phyloP scores from a whole-genome alignment of 495 filamentous ascomycete genomes.

The Oidiodendron maius region DNA sequence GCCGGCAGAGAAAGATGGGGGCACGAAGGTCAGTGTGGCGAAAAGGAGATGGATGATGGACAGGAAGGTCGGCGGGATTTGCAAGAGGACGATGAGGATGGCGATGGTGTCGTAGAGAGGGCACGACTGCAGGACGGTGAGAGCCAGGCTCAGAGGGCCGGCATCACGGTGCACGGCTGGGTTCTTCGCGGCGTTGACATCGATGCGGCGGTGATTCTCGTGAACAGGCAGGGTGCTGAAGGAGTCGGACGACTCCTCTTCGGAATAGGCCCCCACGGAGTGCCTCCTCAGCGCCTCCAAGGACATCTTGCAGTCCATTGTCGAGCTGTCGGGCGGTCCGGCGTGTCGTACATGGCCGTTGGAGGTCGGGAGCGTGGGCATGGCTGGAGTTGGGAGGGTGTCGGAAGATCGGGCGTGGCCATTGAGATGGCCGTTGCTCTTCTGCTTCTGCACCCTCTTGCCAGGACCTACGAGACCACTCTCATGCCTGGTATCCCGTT shows the following conservation, averaged over 20 bases:
- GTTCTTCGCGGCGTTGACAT: constrained; percentile 62
- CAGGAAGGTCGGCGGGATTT: constrained; percentile 87
- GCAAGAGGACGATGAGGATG: constrained; percentile 94
- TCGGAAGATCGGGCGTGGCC: constrained; percentile 23
- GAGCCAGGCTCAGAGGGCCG: constrained; percentile 63
- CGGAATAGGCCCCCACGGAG: constrained; percentile 45
- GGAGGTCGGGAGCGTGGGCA: constrained; percentile 27
- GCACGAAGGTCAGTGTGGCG: constrained; percentile 88
- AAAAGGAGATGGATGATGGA: constrained; percentile 91
- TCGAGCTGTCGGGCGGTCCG: constrained; percentile 24
- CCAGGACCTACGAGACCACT: constrained; percentile 81
- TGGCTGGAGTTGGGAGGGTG: constrained; percentile 25
- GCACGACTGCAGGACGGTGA: constrained; percentile 85
- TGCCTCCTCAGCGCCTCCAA: constrained; percentile 33
- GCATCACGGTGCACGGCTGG: constrained; percentile 54
- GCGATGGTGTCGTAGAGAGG: constrained; percentile 94
- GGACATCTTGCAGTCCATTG: constrained; percentile 30
- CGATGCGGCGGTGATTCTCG: constrained; percentile 51
- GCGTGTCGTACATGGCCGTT: constrained; percentile 26
- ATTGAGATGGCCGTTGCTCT: constrained; percentile 41
- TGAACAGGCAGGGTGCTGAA: constrained; percentile 29
- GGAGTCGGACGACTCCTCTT: constrained; percentile 43
- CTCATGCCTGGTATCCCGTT: constrained; percentile 77
- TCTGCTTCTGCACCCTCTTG: constrained; percentile 61
- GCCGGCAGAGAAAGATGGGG: constrained; percentile 56